Evolutionary conservation across 768 basidiomycete genomes (phyloP).

Genomic region (Stropharia rugosoannulata): DNA sequence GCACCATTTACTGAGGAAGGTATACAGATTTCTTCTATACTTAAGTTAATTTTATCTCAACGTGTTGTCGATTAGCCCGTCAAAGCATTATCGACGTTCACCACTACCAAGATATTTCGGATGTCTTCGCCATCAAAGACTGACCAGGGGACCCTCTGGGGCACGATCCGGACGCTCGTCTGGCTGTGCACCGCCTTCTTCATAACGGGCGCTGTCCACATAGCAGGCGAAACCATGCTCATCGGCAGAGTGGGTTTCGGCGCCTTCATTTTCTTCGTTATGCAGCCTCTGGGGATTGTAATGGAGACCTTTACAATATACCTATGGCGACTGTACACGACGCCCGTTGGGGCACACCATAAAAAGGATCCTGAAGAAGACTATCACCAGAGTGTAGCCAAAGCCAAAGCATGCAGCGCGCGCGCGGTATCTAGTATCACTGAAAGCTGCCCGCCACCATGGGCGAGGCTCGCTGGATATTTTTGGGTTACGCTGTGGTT

Average conservation of each 20-base stretch:
- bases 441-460: neutral
- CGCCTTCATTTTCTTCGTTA: slow-evolving; percentile 31
- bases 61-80: slow-evolving; percentile 1
- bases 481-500: slow-evolving; percentile 25
- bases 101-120: neutral
- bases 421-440: neutral
- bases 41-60: neutral
- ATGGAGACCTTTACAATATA: slow-evolving; percentile 6
- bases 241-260: slow-evolving; percentile 20
- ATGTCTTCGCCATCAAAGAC: neutral
- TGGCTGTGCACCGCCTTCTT: slow-evolving; percentile 27
- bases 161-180: neutral
- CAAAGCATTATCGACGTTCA: slow-evolving; percentile 6
- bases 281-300: slow-evolving; percentile 32
- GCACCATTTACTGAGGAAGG: slow-evolving; percentile 23
- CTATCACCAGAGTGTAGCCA: too few species aligned
- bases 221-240: slow-evolving; percentile 32
- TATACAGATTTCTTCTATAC: neutral
- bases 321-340: neutral
- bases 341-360: neutral
- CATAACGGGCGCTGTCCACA: slow-evolving; percentile 31
- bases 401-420: too few species aligned
- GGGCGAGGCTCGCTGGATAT: slow-evolving; percentile 20
- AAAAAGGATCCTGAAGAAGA: neutral
- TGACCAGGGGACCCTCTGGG: neutral